Base-by-base conservation (phyloP, 1,284 basidiomycete genomes). In the Fomitopsis schrenkii region DNA sequence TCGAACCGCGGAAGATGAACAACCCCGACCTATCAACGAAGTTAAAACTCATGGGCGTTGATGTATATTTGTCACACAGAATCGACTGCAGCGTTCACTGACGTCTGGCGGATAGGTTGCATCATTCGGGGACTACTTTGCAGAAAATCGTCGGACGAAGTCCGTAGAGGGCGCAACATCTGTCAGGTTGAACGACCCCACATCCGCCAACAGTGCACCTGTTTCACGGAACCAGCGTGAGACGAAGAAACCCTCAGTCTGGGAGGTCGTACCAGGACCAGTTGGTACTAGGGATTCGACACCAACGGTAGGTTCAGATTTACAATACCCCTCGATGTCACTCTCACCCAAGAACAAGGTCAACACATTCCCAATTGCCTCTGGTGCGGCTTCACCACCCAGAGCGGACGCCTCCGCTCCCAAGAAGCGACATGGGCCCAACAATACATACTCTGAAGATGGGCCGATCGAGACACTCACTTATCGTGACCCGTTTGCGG, bases 51-150 rank as follows among this genome's bases (percentile, higher is more conserved):
- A 87, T 91, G 83, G 90, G 90, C 7, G 86, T 92, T 50, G 87
- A 92, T 63, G 87, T 82, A 46, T 14, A 46, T 46, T 9, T 28
- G 22, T 22, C 10, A 22, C 42, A 7, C n/a, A 14, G 22, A 22
- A 22, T 19, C 10, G 2, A 9, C 10, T 19, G 3, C 5, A 22
- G n/a, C n/a, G 15, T 45, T 19, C 5, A 9, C 42, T n/a, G n/a
- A 22, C 15, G 5, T 14, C 5, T 22, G 2, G n/a, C 5, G 2
- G 5, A 1, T 45, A 79, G 77, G 82, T 90, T 5, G 88, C 87
- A 19, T 85, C 82, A n/a, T 90, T 90, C 67, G 90, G 90, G 8
- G 88, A 92, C 73, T 91, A 82, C 71, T 91, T 91, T 63, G 86
- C 85, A 0, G 89, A 91, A 68, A 80, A 80, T 59, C 80, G 77